Base-by-base conservation (phyloP, 345 rosid genomes). In the Punica granatum region DNA sequence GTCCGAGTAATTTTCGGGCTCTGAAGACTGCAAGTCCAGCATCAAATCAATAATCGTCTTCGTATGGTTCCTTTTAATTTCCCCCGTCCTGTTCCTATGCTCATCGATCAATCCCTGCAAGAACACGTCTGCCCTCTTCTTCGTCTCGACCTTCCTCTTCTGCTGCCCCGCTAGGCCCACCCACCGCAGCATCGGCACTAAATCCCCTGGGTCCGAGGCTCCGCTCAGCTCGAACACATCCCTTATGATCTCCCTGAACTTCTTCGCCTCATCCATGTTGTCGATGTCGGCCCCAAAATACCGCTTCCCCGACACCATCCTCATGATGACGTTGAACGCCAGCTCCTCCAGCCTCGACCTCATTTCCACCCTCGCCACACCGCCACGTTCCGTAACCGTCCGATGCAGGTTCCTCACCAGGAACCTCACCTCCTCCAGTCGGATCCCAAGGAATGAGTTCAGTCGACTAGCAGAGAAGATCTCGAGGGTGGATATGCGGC, bases 401-500 rank as follows among this genome's bases (percentile, higher is more conserved):
- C 7, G 26, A 18, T 33, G 35, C n/a, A 72, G 37, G 26, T 15
- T 25, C 58, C 56, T 60, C 63, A 68, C 49, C 64, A 69, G 42
- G 49, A 39, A 60, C 53, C 39, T 68, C 39, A 66, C 48, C 71
- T 76, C 74, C 7, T 73, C 61, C 11, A 3, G 46, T 12, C 79
- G 72, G 44, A 68, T 63, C 25, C 16, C 12, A 4, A 53, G 7
- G 26, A 60, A 68, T 31, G 63, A 56, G 43, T 69, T 41, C 60
- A 75, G 70, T 3, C 75, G 68, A 9, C 56, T 66, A 1, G 62
- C 23, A 3, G 77, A 79, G 77, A 79, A 69, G 16, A 79, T 58
- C 36, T 79, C 77, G 18, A 67, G 25, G 21, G 69, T 46, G 37
- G 79, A 42, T 53, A 79, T 46, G 25, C 77, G 73, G 58, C 82